A percentile compares a stretch with the other conserved stretches of the same genome.
These are phyloP conservation scores for Calonectria pauciramosa DNA, from an alignment of 2,329 filamentous ascomycete genomes.

Conservation along the genomic window DNA sequence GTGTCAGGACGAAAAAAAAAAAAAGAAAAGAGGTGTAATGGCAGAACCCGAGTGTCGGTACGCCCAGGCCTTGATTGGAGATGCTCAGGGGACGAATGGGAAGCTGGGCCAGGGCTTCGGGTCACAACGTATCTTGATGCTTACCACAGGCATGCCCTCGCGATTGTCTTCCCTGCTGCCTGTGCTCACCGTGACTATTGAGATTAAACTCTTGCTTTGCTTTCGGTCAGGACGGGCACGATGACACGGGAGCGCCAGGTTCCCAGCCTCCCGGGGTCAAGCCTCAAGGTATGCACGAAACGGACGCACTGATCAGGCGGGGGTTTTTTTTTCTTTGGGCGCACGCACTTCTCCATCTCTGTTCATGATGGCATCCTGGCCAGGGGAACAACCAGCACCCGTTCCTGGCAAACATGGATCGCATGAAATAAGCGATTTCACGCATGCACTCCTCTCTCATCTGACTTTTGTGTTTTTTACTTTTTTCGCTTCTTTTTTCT, in stretches of 20 bases:
- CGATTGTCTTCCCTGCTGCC: slow-evolving; percentile 3
- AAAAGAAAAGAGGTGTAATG: slow-evolving; percentile 29
- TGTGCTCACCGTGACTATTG: not conserved
- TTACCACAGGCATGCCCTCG: not conserved
- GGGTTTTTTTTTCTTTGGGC: slow-evolving; percentile 11
- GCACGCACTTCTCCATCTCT: slow-evolving; percentile 12
- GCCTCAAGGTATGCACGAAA: slow-evolving; percentile 6
- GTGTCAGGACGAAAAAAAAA: slow-evolving; percentile 16
- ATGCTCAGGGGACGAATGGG: not conserved
- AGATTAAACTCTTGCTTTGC: slow-evolving; percentile 7
- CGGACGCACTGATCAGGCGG: slow-evolving; percentile 26
- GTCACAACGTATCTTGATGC: not conserved
- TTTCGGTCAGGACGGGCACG: slow-evolving; percentile 1
- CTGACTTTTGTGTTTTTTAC: slow-evolving; percentile 4
- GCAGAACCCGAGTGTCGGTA: not conserved
- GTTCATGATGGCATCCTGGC: slow-evolving; percentile 1
- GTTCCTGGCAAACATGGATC: slow-evolving; percentile 17
- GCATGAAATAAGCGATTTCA: slow-evolving; percentile 13
- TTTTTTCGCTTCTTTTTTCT: slow-evolving; percentile 26
- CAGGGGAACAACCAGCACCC: not conserved
- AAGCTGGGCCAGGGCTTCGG: slow-evolving; percentile 23
- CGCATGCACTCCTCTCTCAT: not conserved
- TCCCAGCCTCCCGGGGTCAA: not conserved
- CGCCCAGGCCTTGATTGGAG: not conserved
- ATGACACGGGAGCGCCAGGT: not conserved